A percentile compares a stretch with the other conserved stretches of the same genome.
These are phyloP conservation scores for Schrenkiella parvula DNA, from an alignment of 345 rosid genomes.

Conservation along the genomic window DNA sequence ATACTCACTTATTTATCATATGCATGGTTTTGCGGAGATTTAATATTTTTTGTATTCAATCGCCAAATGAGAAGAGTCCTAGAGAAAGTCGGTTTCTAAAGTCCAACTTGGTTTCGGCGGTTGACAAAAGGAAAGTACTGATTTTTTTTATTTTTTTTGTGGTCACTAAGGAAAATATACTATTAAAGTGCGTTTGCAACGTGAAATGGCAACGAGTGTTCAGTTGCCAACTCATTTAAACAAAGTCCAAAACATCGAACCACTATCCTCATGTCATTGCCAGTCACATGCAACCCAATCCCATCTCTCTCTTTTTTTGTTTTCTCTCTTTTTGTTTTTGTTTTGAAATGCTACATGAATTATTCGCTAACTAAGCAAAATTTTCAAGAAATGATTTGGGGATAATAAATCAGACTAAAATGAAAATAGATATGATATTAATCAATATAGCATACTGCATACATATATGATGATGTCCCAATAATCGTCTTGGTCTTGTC, in stretches of 20 bases:
- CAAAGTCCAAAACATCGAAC: conserved; percentile 33
- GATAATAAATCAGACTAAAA: background rate
- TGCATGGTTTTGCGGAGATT: background rate
- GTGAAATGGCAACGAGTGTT: conserved; percentile 23
- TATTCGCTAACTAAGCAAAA: background rate
- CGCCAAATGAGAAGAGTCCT: background rate
- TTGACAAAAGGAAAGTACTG: background rate
- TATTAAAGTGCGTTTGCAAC: conserved; percentile 2
- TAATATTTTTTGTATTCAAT: background rate
- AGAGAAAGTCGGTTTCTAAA: background rate
- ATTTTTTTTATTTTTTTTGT: background rate
- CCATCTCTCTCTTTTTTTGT: background rate
- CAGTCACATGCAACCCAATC: conserved; percentile 23
- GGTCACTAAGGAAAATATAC: background rate
- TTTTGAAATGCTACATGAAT: background rate
- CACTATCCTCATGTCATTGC: conserved; percentile 32
- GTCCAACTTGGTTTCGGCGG: background rate
- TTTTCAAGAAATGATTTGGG: background rate
- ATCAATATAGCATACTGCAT: background rate
- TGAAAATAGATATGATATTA: background rate
- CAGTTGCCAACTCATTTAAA: conserved; percentile 23
- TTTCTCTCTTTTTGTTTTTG: background rate
- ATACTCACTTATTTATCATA: background rate
- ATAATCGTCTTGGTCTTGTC: background rate
- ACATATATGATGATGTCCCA: background rate